A percentile compares a stretch with the other conserved stretches of the same genome.
phyloP scores from a whole-genome alignment of 2,329 filamentous ascomycete species.

The Coniochaeta hoffmannii region DNA sequence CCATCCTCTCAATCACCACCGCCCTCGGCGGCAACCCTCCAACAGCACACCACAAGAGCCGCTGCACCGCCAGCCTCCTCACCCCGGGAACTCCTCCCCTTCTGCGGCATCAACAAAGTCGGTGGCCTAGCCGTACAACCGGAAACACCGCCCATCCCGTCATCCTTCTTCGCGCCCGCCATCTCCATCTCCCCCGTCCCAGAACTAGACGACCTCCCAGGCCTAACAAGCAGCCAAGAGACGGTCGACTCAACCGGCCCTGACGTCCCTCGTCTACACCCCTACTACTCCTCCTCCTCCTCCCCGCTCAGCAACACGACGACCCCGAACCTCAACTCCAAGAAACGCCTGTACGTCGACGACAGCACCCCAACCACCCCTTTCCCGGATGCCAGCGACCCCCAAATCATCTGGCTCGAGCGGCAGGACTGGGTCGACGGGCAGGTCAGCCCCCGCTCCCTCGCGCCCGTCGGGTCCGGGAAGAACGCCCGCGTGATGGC shows the following conservation, averaged over 20 bases:
- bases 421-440: conserved; percentile 25
- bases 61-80: conserved; percentile 17
- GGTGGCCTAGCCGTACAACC: conserved; percentile 61
- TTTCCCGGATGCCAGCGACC: conserved; percentile 3
- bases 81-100: conserved; percentile 62
- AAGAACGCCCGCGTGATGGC: conserved; percentile 41
- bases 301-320: conserved; percentile 11
- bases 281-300: neutral
- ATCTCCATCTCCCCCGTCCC: conserved; percentile 13
- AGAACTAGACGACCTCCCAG: conserved; percentile 13
- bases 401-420: conserved; percentile 17
- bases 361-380: conserved; percentile 23
- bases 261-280: conserved; percentile 7
- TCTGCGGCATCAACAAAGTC: conserved; percentile 72
- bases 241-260: conserved; percentile 29
- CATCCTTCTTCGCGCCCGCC: conserved; percentile 5
- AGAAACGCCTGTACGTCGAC: conserved; percentile 42
- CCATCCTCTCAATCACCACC: neutral
- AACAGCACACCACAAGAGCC: conserved; percentile 5
- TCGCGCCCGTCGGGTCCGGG: conserved; percentile 27
- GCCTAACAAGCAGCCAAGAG: conserved; percentile 48
- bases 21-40: neutral
- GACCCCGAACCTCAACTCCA: conserved; percentile 14
- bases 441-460: conserved; percentile 31
- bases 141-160: neutral